Base-by-base conservation (phyloP, 148 eudicot genomes). In the Amaranthus hypochondriacus region DNA sequence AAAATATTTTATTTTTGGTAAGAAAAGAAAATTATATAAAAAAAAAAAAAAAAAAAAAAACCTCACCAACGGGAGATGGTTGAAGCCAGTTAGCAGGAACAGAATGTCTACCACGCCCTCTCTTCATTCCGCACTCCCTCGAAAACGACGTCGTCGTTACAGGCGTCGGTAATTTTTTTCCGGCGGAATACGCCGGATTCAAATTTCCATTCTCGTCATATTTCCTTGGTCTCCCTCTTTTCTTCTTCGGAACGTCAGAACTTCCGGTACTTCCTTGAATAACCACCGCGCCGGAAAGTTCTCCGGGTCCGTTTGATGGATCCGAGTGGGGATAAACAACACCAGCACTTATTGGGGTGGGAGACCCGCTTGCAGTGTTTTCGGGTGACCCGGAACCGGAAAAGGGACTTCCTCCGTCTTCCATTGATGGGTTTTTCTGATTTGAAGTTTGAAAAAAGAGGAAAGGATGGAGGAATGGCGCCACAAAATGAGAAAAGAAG, bases 181-280 rank as follows among this genome's bases (percentile, higher is more conserved):
- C 15, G 43, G 73, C 68, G 4, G 78, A 46, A 9, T 84, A 83
- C 2, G 81, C 81, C n/a, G 74, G 62, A 18, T 73, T 84, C 54
- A 89, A 53, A 72, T 90, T 90, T n/a, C 96, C 96, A 4, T 87
- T 80, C 3, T 80, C 70, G n/a, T 90, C 92, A 49, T 87, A 90
- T 76, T 90, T 90, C 72, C 90, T 87, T 0, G 96, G 96, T 54
- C 96, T 56, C 58, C 93, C 86, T 73, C 90, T 78, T 73, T 74
- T 84, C 78, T 84, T 83, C 68, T 72, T 77, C 11, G 43, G 68
- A 59, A 39, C 64, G 66, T 70, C 52, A 56, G 11, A n/a, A 15
- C 57, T 13, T 54, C 69, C 86, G 2, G 69, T 71, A 10, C 48
- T 5, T 1, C 76, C 56, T 3, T 81, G 81, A 0, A 78, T 83